Evolutionary conservation across 805 yeast genomes (phyloP), one percentile per base, ranked within the genome.

Genomic region (Candida wancherniae): DNA sequence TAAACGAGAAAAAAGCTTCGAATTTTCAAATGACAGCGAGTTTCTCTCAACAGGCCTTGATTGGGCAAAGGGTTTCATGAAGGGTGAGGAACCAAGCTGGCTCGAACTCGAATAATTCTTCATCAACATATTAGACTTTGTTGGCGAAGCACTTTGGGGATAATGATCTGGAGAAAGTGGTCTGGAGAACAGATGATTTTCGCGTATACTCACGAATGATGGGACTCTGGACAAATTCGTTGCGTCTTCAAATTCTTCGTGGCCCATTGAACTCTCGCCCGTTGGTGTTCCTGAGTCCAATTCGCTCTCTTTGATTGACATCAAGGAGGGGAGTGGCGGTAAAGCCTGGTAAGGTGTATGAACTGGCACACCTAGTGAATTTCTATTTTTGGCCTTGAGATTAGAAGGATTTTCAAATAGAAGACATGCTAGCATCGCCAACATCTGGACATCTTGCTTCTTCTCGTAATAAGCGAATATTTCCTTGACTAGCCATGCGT

Each of bases 361-460:
- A 31, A 71, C 55, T 1, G 77, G 73, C 8, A 69, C 50, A 29
- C 55, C 57, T 31, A 52, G 24, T 5, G 45, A 47, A 4, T 50
- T 41, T 28, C 25, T 23, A 13, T 23, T 15, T 8, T 28, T 33
- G 11, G 33, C 34, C 16, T 19, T 22, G 10, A 38, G 12, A 15
- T 33, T 40, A 9, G 31, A 22, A 5, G 23, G 33, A 44, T 67
- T 70, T 47, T 67, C 83, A 47, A 63, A 67, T 34, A 84, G 57
- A 4, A 85, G 67, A 56, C 95, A 84, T 3, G 90, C 74, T 42
- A 87, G 56, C 86, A 84, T 83, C 1, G 94, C 95, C 15, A 88
- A 61, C 95, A 90, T 85, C 53, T 90, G 97, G 16, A 85, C 57
- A 47, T 90, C 81, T 2, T 79, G 76, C 24, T 65, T 49, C 19